Conservation (phyloP, 1,284 basidiomycete species). For the Schizophyllum commune region DNA sequence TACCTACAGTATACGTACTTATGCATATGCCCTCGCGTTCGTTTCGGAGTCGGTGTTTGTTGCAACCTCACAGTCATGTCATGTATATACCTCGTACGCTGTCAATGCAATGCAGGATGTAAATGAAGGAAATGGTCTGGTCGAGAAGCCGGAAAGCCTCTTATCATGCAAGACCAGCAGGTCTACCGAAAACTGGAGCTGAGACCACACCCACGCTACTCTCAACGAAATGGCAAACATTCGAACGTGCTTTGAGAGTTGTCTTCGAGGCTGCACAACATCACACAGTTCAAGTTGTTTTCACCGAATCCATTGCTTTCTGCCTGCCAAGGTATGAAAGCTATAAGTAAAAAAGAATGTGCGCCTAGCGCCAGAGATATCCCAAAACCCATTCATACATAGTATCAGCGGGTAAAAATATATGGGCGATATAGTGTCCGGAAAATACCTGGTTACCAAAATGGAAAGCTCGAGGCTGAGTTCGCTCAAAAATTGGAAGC, state of each 20-base stretch:
- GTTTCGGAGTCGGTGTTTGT: constrained; percentile 1
- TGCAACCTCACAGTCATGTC: not conserved
- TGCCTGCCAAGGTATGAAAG: not conserved
- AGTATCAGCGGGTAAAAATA: not conserved
- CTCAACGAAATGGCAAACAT: no score
- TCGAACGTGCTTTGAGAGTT: not conserved
- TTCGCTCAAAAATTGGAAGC: no score
- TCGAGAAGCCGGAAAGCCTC: no score
- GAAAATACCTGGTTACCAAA: no score
- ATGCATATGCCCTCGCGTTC: constrained; percentile 4
- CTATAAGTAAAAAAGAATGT: not conserved
- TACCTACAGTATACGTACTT: constrained; percentile 7
- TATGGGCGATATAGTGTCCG: no score
- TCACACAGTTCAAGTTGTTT: not conserved
- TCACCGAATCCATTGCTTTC: not conserved
- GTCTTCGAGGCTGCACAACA: not conserved
- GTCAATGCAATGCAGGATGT: not conserved
- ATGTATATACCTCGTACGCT: not conserved
- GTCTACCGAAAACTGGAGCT: no score
- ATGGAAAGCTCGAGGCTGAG: no score
- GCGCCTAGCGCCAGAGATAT: not conserved
- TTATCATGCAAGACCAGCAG: no score
- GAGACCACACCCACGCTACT: no score
- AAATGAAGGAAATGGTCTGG: no score
- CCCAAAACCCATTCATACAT: not conserved